These are phyloP conservation scores for Termitomyces sp. DNA, from an alignment of 768 basidiomycete species.

Conservation along the genomic window DNA sequence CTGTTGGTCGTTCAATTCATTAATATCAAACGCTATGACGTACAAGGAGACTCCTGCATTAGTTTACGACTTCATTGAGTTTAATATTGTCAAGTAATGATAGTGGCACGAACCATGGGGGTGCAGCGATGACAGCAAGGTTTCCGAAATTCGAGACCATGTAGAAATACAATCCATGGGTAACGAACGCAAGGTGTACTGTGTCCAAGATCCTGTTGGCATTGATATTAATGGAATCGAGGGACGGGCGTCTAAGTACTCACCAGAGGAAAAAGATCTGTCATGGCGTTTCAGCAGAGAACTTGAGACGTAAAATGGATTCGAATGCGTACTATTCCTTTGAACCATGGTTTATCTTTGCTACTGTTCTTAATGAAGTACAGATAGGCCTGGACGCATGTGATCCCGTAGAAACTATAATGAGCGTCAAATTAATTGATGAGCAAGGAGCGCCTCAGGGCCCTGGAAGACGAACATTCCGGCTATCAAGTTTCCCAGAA, in stretches of 20 bases:
- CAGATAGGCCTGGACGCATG: constrained; percentile 5
- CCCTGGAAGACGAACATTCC: constrained; percentile 16
- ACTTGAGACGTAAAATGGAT: background rate
- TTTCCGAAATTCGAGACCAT: constrained; percentile 9
- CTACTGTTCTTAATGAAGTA: background rate
- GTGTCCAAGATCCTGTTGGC: constrained; percentile 5
- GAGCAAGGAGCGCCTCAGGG: constrained; percentile 22
- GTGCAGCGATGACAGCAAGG: background rate
- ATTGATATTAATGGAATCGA: background rate
- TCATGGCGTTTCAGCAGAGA: background rate
- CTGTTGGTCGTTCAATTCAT: background rate
- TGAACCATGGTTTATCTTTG: constrained; percentile 4
- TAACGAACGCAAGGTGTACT: constrained; percentile 4
- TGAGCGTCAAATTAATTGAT: background rate
- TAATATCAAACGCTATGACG: constrained; percentile 1
- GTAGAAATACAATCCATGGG: constrained; percentile 5
- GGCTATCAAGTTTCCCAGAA: constrained; percentile 15
- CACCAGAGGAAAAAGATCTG: constrained; percentile 8
- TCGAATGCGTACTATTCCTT: constrained; percentile 3
- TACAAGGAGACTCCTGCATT: constrained; percentile 9
- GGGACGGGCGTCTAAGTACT: background rate
- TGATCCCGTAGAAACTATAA: constrained; percentile 7
- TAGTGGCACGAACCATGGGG: constrained; percentile 1
- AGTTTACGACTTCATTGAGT: background rate
- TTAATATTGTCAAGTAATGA: no score